phyloP scores from a whole-genome alignment of 192 early-diverging fungal species.

The Backusella mclennaniae region DNA sequence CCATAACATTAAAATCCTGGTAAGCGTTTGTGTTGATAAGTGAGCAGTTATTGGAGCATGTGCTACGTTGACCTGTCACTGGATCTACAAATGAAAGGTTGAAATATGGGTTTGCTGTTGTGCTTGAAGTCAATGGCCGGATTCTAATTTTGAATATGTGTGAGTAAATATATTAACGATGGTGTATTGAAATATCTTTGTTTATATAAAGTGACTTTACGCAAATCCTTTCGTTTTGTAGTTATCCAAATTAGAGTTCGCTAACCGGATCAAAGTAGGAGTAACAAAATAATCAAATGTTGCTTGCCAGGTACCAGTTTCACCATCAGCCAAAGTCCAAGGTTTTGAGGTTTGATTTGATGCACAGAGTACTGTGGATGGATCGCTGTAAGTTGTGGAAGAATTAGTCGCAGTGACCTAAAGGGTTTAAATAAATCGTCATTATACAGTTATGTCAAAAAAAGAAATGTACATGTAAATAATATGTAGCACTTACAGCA shows the following conservation, averaged over 20 bases:
- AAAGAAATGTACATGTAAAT: background rate
- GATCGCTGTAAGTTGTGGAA: background rate
- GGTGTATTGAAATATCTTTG: background rate
- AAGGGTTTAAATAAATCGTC: background rate
- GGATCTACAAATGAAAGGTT: slow-evolving; percentile 10
- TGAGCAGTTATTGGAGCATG: background rate
- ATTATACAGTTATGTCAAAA: background rate
- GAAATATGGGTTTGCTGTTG: slow-evolving; percentile 4
- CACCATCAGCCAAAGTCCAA: background rate
- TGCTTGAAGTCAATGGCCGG: background rate
- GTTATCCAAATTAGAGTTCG: background rate
- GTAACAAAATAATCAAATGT: background rate
- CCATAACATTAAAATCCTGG: slow-evolving; percentile 40
- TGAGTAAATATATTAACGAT: background rate
- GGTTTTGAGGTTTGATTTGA: background rate
- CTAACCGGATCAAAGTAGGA: slow-evolving; percentile 11
- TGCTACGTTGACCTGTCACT: background rate
- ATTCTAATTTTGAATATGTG: background rate
- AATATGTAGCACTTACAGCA: slow-evolving; percentile 8
- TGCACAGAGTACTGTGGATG: background rate
- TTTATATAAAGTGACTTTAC: background rate
- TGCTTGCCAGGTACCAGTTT: slow-evolving; percentile 3
- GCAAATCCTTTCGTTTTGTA: background rate
- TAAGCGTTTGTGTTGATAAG: background rate
- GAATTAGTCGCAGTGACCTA: background rate